phyloP scores from a whole-genome alignment of 306 rosid genomes.

The Trifolium dubium region DNA sequence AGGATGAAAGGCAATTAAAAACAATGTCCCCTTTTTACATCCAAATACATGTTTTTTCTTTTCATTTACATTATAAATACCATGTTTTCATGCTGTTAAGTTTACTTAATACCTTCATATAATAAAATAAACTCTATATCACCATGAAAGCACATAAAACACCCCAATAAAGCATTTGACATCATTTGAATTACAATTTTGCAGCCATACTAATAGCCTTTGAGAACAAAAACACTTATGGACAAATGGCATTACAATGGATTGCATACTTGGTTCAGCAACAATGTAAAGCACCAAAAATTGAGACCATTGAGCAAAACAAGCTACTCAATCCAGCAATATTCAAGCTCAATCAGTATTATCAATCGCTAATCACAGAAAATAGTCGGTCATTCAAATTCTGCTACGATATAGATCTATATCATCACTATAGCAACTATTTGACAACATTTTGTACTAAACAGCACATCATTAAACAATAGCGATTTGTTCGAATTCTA shows the following conservation, averaged over 20 bases:
- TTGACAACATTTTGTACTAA: too few species aligned
- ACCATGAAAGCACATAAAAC: neutral
- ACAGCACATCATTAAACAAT: too few species aligned
- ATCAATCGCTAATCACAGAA: too few species aligned
- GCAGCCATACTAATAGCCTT: conserved; percentile 11
- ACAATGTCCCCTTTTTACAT: conserved; percentile 16
- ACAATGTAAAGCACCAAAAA: conserved; percentile 13
- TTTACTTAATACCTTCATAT: conserved; percentile 10
- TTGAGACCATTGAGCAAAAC: conserved; percentile 20
- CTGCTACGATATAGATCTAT: too few species aligned
- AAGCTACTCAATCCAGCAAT: conserved; percentile 20
- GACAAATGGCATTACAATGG: conserved; percentile 5
- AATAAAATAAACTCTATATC: neutral
- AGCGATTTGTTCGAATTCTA: too few species aligned
- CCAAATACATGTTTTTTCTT: neutral
- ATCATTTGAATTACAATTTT: conserved; percentile 11
- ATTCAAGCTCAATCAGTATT: neutral
- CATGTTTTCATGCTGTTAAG: conserved; percentile 1
- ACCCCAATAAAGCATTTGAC: conserved; percentile 3
- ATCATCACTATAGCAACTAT: too few species aligned
- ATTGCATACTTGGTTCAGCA: conserved; percentile 6
- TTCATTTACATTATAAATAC: neutral
- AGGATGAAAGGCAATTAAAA: conserved; percentile 5
- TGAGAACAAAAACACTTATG: conserved; percentile 5
- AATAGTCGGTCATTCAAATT: too few species aligned